Evolutionary conservation across 148 eudicot genomes (phyloP).

Genomic region (Silene latifolia): DNA sequence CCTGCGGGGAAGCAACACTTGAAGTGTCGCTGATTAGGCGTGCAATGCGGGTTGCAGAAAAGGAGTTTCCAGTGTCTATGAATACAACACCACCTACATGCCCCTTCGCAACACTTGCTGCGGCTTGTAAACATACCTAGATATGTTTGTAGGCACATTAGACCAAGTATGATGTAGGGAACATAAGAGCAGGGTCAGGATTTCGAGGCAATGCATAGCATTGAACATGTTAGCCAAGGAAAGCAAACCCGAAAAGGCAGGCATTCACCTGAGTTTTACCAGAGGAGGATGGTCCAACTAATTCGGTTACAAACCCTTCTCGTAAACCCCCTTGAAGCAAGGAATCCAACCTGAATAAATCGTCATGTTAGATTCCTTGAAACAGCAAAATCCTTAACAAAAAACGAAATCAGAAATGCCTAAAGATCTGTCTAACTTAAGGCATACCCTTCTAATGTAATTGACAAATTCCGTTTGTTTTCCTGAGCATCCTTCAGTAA

Average conservation of each 20-base stretch:
- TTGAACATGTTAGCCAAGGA: neutral
- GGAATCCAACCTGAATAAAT: constrained; percentile 43
- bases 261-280: constrained; percentile 80
- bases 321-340: constrained; percentile 57
- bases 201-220: neutral
- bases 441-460: constrained; percentile 50
- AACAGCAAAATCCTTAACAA: constrained; percentile 3
- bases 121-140: constrained; percentile 76
- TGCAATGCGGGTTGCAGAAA: constrained; percentile 60
- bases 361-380: constrained; percentile 4
- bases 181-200: neutral
- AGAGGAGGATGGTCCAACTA: constrained; percentile 92
- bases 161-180: neutral
- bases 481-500: constrained; percentile 54
- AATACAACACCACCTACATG: constrained; percentile 45
- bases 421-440: constrained; percentile 3
- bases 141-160: constrained; percentile 7
- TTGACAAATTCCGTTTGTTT: constrained; percentile 42
- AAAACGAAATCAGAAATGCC: neutral
- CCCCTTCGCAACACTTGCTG: constrained; percentile 53
- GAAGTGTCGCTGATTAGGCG: constrained; percentile 38
- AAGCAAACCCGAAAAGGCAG: neutral
- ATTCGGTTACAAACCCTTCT: constrained; percentile 67
- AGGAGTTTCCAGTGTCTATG: constrained; percentile 84
- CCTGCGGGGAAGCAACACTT: constrained; percentile 40